Evolutionary conservation across 345 rosid species (phyloP).

Genomic region (Arabidopsis arenosa): DNA sequence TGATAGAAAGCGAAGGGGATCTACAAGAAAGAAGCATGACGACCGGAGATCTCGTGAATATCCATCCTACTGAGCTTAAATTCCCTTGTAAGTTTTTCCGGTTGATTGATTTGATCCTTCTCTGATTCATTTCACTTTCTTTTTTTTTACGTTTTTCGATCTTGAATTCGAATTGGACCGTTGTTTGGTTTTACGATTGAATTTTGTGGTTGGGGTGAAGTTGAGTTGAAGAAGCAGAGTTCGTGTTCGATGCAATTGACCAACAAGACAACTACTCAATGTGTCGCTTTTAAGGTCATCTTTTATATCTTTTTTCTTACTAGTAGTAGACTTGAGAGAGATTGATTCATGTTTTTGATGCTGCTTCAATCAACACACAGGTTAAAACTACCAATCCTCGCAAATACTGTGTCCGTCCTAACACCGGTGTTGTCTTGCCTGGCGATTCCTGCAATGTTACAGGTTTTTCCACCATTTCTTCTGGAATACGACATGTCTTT

Average conservation of each 20-base stretch:
- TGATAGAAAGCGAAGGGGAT: background rate
- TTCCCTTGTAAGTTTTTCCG: constrained; percentile 66
- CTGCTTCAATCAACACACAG: constrained; percentile 40
- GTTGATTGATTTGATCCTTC: too few species aligned
- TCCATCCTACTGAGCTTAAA: constrained; percentile 82
- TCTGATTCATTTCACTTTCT: too few species aligned
- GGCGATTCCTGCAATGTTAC: constrained; percentile 66
- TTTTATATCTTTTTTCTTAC: background rate
- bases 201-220: constrained; percentile 39
- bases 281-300: constrained; percentile 73
- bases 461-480: constrained; percentile 27
- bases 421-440: constrained; percentile 74
- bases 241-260: constrained; percentile 76
- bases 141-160: too few species aligned
- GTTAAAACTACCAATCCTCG: constrained; percentile 90
- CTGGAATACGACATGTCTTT: too few species aligned
- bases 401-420: constrained; percentile 87
- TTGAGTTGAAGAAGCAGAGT: constrained; percentile 85
- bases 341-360: background rate
- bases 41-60: constrained; percentile 65
- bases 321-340: too few species aligned
- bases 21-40: constrained; percentile 44
- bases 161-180: too few species aligned
- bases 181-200: too few species aligned
- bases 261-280: constrained; percentile 66